Evolutionary conservation across 163 green algal genomes (phyloP).

Genomic region (Volvox carteri): DNA sequence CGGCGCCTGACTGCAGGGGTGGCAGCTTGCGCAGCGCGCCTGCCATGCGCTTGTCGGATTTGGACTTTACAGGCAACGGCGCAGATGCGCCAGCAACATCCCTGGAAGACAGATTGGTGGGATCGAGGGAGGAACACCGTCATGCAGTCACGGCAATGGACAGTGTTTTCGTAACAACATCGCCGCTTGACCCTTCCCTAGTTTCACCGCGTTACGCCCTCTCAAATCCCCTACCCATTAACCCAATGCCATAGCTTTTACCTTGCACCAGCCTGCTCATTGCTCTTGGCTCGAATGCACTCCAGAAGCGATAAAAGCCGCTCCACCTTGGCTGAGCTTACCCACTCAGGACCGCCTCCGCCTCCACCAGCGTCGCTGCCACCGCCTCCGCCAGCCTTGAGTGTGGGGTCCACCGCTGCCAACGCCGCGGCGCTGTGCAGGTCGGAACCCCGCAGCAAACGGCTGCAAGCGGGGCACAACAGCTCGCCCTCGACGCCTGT

Average conservation of each 20-base stretch:
- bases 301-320: conserved; percentile 70
- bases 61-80: conserved; percentile 53
- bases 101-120: too few species aligned
- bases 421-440: conserved; percentile 68
- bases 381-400: not conserved
- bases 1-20: not conserved
- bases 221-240: too few species aligned
- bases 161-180: too few species aligned
- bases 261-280: not conserved
- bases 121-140: too few species aligned
- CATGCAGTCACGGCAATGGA: too few species aligned
- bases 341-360: conserved; percentile 25
- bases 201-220: too few species aligned
- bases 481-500: conserved; percentile 73
- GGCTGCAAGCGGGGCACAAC: conserved; percentile 72
- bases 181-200: too few species aligned
- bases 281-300: conserved; percentile 44
- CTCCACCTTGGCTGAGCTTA: conserved; percentile 64
- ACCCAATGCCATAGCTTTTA: too few species aligned
- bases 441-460: conserved; percentile 65
- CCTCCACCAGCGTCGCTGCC: not conserved
- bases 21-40: conserved; percentile 59
- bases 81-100: not conserved
- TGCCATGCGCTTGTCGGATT: conserved; percentile 61
- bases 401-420: conserved; percentile 48